Conservation (phyloP, 352 stramenopile species). For the Phytophthora hybrid region DNA sequence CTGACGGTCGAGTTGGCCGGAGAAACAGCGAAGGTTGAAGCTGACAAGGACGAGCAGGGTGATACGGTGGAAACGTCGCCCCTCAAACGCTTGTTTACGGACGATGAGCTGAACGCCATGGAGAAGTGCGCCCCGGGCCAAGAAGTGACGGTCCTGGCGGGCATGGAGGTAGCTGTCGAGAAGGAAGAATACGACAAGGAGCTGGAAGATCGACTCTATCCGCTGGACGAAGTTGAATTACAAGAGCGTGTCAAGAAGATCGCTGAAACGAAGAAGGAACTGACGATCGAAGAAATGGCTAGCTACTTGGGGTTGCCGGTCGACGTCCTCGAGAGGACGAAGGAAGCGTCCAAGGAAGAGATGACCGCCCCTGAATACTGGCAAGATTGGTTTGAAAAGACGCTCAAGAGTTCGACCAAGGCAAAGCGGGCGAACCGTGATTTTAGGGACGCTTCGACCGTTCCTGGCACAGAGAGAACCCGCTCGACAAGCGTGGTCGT, state of each 20-base stretch:
- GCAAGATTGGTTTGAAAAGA: neutral
- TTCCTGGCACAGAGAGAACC: neutral
- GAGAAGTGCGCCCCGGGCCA: neutral
- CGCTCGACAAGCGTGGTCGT: neutral
- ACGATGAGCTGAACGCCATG: neutral
- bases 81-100: neutral
- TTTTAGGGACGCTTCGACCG: neutral
- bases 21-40: too few relatives aligned
- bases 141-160: neutral
- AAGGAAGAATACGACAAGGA: slow-evolving; percentile 7
- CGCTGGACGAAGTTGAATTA: slow-evolving; percentile 5
- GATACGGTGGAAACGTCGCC: neutral
- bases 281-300: neutral
- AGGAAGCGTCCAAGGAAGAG: neutral
- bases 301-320: neutral
- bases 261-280: neutral
- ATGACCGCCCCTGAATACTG: neutral
- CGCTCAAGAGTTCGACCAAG: neutral
- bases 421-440: slow-evolving; percentile 6
- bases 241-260: neutral
- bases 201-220: slow-evolving; percentile 1
- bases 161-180: neutral
- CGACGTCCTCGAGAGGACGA: neutral
- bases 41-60: too few relatives aligned
- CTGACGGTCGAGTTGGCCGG: too few relatives aligned